Conservation (phyloP, 768 basidiomycete genomes). For the Russula sp. region DNA sequence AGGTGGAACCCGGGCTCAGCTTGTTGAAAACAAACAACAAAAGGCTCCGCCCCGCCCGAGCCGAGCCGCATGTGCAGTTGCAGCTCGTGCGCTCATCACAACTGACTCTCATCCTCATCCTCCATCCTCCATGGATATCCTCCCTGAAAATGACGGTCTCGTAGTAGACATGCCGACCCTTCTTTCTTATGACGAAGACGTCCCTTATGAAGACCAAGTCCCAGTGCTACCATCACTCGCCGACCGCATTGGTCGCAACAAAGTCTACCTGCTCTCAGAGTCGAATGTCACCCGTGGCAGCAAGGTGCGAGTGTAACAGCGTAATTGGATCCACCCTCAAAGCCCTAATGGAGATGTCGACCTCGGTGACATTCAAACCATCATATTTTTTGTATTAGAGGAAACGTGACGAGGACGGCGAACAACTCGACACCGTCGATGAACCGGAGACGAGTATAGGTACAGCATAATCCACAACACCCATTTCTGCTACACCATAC, state of each 20-base stretch:
- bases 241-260: constrained; percentile 61
- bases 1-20: not conserved
- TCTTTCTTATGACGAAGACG: constrained; percentile 49
- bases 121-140: constrained; percentile 25
- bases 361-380: constrained; percentile 13
- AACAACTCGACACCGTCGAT: constrained; percentile 29
- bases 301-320: constrained; percentile 61
- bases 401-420: constrained; percentile 42
- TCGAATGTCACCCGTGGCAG: constrained; percentile 48
- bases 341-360: constrained; percentile 37
- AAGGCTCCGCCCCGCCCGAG: not conserved
- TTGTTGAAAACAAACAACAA: not conserved
- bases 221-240: constrained; percentile 36
- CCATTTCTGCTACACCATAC: not conserved
- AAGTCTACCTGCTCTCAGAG: constrained; percentile 74
- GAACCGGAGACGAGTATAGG: constrained; percentile 18
- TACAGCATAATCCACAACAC: constrained; percentile 13
- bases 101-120: not conserved
- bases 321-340: constrained; percentile 32
- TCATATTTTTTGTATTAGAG: constrained; percentile 27
- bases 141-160: constrained; percentile 14
- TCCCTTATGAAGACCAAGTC: constrained; percentile 52
- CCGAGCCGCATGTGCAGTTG: too few relatives aligned
- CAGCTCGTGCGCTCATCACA: too few relatives aligned
- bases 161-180: constrained; percentile 10